Conservation (phyloP, 768 basidiomycete genomes). For the Amanita rubescens region DNA sequence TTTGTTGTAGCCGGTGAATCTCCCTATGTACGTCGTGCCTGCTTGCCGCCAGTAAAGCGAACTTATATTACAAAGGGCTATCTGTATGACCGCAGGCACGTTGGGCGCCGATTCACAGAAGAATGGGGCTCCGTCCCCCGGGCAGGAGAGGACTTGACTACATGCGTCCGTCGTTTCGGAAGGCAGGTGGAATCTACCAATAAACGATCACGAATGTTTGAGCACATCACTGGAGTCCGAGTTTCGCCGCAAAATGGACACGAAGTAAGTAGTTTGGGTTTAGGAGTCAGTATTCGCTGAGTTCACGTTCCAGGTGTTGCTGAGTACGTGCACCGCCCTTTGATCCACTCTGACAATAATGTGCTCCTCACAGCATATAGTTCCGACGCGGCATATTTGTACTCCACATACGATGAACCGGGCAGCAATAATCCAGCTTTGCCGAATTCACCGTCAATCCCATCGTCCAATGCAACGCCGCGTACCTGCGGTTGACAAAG, state of each 20-base stretch:
- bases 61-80: constrained; percentile 44
- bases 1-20: constrained; percentile 82
- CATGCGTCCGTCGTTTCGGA: constrained; percentile 79
- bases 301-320: constrained; percentile 39
- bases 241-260: constrained; percentile 68
- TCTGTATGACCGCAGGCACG: constrained; percentile 77
- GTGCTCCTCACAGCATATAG: constrained; percentile 52
- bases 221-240: constrained; percentile 73
- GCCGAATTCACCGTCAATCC: constrained; percentile 18
- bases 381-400: constrained; percentile 65
- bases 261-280: constrained; percentile 41
- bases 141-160: constrained; percentile 43
- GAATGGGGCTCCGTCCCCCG: constrained; percentile 63
- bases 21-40: constrained; percentile 48
- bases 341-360: neutral
- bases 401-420: constrained; percentile 63
- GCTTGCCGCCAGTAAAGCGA: neutral
- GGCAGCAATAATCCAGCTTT: constrained; percentile 15
- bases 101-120: constrained; percentile 48
- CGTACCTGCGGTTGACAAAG: constrained; percentile 12
- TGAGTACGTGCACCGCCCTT: constrained; percentile 39
- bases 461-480: constrained; percentile 22
- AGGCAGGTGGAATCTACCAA: constrained; percentile 22
- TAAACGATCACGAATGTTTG: constrained; percentile 29
- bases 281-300: neutral